Evolutionary conservation across 2,329 filamentous ascomycete species (phyloP), one percentile per base, ranked within the genome.

Genomic region (Fusarium verrucosum): DNA sequence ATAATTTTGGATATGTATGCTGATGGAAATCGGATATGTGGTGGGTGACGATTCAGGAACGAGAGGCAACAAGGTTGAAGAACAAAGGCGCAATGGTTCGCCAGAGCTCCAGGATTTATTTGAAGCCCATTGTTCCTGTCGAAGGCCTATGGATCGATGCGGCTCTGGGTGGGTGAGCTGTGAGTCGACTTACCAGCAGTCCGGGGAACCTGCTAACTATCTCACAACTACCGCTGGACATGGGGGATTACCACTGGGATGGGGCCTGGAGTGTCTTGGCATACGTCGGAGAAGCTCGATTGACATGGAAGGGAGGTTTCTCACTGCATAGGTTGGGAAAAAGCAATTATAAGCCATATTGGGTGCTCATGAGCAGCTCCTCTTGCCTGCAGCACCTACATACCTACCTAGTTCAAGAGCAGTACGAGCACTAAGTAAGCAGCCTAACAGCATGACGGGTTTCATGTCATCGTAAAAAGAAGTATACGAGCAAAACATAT

Each of bases 51-150:
- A 4, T 25, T 4, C 7, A 7, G 11, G 10, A 42, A 20, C 7
- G 10, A 17, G 4, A 51, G 50, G 46, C 41, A 47, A 37, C 37
- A 25, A 10, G 8, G 1, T 20, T 25, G 26, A 10, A 25, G 10
- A 4, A 26, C 37, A 5, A 22, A 5, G 1, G 8, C 5, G 5
- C 7, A 28, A 20, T 56, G 46, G 52, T 53, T 57, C 53, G 53
- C 40, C 45, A 10, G 16, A 8, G 1, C 7, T 22, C 4, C 20
- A 5, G 14, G 3, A 37, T 50, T 50, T 55, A 55, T 50, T 7
- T 30, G 44, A 42, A 19, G 28, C 28, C 33, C 10, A 1, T 11
- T 22, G 6, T 22, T 22, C 28, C 23, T 22, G 2, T 10, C 11
- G 10, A 10, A 2, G 1, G 4, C 4, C 10, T 4, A 1, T 11